Evolutionary conservation across 176 grass and related monocot species (phyloP).

Genomic region (Bonia amplexicaulis): DNA sequence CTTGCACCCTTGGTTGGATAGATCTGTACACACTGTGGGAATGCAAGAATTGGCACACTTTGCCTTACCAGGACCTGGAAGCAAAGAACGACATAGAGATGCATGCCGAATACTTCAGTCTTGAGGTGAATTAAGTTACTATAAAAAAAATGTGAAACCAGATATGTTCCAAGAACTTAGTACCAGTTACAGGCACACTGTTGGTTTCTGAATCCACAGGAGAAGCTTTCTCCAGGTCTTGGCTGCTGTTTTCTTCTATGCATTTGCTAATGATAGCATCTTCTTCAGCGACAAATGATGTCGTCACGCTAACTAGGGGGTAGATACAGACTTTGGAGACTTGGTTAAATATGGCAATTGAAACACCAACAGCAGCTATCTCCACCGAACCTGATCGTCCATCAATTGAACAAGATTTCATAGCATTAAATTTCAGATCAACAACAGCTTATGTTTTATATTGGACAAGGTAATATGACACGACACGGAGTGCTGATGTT

Average conservation of each 20-base stretch:
- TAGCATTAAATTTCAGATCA: neutral
- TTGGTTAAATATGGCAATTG: slow-evolving; percentile 97
- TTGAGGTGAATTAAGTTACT: neutral
- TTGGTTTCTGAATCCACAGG: slow-evolving; percentile 27
- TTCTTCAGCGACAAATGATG: slow-evolving; percentile 98
- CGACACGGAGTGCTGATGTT: neutral
- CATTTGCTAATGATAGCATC: slow-evolving; percentile 73
- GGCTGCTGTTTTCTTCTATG: slow-evolving; percentile 44
- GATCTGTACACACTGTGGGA: slow-evolving; percentile 27
- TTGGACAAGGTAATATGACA: neutral
- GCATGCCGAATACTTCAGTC: neutral
- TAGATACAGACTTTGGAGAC: slow-evolving; percentile 94
- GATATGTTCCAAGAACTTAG: slow-evolving; percentile 1
- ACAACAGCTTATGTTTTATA: neutral
- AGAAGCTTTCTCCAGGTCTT: slow-evolving; percentile 66
- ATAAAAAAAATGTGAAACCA: neutral
- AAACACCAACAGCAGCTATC: slow-evolving; percentile 86
- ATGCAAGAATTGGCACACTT: slow-evolving; percentile 35
- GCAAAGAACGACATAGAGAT: neutral
- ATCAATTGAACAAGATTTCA: neutral
- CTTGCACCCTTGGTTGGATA: slow-evolving; percentile 37
- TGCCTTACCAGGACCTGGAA: slow-evolving; percentile 51
- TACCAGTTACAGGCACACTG: slow-evolving; percentile 33
- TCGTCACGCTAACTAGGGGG: slow-evolving; percentile 91
- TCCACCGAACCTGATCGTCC: slow-evolving; percentile 62